Evolutionary conservation across 306 rosid species (phyloP).

Genomic region (Fragaria iinumae): DNA sequence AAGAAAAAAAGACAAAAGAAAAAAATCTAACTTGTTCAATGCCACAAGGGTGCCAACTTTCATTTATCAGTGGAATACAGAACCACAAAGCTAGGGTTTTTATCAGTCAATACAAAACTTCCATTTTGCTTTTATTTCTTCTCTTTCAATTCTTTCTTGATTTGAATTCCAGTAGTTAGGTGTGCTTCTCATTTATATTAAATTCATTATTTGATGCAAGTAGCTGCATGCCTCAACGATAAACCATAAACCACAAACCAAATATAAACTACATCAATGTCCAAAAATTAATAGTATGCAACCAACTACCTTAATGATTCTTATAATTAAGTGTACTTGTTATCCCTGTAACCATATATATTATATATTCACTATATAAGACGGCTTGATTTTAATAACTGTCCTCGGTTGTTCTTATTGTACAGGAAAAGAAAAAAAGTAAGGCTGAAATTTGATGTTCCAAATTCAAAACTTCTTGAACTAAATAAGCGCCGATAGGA

Average conservation of each 20-base stretch:
- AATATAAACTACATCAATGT: not conserved
- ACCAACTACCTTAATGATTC: not conserved
- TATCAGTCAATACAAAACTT: no score
- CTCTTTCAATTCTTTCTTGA: no score
- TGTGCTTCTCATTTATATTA: not conserved
- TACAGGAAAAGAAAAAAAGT: no score
- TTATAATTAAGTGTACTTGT: not conserved
- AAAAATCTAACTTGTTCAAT: no score
- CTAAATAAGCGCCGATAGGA: not conserved
- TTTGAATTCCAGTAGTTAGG: no score
- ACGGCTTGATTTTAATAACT: not conserved
- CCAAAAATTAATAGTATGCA: not conserved
- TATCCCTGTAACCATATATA: not conserved
- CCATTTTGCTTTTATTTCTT: no score
- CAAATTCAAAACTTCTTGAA: not conserved
- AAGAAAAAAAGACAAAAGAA: no score
- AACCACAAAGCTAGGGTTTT: no score
- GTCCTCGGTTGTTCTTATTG: not conserved
- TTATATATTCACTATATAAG: not conserved
- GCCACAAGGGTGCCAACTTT: no score
- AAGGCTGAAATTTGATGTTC: not conserved
- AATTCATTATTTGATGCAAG: not conserved
- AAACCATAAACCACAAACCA: not conserved
- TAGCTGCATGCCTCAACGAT: not conserved
- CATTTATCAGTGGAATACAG: no score